Percentiles rank a stretch among this genome's conserved stretches.
These are phyloP conservation scores for Lodderomyces orthopsilosis DNA, from an alignment of 1,139 yeast genomes.

Conservation along the genomic window DNA sequence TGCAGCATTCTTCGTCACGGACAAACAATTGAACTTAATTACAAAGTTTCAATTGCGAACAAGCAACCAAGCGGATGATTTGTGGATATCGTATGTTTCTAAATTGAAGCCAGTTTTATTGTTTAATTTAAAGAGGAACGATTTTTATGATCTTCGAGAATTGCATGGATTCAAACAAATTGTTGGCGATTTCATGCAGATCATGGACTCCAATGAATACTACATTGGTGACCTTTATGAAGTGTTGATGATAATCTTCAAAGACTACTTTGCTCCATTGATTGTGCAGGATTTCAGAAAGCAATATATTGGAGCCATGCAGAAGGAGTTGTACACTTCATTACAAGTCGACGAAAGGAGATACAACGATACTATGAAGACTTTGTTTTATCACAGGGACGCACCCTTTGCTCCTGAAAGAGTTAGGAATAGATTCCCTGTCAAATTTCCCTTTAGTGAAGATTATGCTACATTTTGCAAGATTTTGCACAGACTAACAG, in stretches of 20 bases:
- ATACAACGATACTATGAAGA: conserved; percentile 59
- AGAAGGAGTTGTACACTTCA: conserved; percentile 88
- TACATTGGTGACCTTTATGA: conserved; percentile 61
- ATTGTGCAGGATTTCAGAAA: conserved; percentile 55
- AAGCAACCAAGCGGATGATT: conserved; percentile 62
- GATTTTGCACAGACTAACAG: conserved; percentile 57
- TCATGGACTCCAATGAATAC: conserved; percentile 71
- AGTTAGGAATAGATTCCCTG: conserved; percentile 46
- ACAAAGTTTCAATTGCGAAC: conserved; percentile 56
- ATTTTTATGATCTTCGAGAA: conserved; percentile 28
- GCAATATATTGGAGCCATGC: conserved; percentile 61
- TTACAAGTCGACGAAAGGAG: conserved; percentile 59
- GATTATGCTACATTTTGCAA: conserved; percentile 85
- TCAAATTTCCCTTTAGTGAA: conserved; percentile 84
- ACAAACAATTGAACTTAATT: conserved; percentile 58
- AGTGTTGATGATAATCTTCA: conserved; percentile 57
- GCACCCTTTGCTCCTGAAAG: conserved; percentile 43
- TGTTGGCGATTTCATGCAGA: conserved; percentile 71
- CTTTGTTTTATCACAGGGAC: conserved; percentile 69
- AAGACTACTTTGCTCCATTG: conserved; percentile 55
- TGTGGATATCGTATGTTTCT: conserved; percentile 70
- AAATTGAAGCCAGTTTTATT: conserved; percentile 57
- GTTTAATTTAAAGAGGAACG: conserved; percentile 31
- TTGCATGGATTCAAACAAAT: conserved; percentile 46
- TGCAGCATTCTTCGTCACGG: conserved; percentile 76